Evolutionary conservation across 208 protist genomes (phyloP).

Genomic region (Sergeia podlipaevii): DNA sequence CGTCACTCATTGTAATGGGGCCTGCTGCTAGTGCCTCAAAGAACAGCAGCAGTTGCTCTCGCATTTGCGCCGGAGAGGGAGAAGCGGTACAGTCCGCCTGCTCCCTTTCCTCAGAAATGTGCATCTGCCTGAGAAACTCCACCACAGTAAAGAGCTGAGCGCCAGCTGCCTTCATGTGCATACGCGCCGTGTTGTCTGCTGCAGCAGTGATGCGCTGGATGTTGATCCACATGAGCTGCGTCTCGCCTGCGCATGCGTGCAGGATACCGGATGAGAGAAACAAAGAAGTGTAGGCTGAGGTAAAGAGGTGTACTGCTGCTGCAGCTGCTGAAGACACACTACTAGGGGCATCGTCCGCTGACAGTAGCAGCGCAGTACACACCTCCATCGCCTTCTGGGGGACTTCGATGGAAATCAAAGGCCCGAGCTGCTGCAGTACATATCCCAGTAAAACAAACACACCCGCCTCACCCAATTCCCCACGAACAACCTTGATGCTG

Average conservation of each 20-base stretch:
- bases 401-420: conserved; percentile 20
- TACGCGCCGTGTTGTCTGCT: conserved; percentile 18
- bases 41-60: conserved; percentile 44
- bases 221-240: conserved; percentile 51
- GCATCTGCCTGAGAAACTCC: conserved; percentile 26
- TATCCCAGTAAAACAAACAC: conserved; percentile 67
- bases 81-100: conserved; percentile 5
- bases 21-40: conserved; percentile 54
- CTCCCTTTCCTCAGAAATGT: background rate
- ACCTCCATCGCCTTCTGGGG: conserved; percentile 46
- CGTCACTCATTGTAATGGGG: conserved; percentile 59
- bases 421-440: conserved; percentile 54
- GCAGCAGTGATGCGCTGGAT: conserved; percentile 30
- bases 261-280: conserved; percentile 80
- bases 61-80: conserved; percentile 25
- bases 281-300: conserved; percentile 54
- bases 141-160: conserved; percentile 53
- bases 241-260: conserved; percentile 34
- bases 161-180: conserved; percentile 44
- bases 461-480: conserved; percentile 49
- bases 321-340: too few species aligned
- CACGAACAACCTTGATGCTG: conserved; percentile 49
- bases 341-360: conserved; percentile 12
- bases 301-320: conserved; percentile 37
- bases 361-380: conserved; percentile 29